Conservation (phyloP, 805 yeast genomes). For the Torulaspora gathmanii region DNA sequence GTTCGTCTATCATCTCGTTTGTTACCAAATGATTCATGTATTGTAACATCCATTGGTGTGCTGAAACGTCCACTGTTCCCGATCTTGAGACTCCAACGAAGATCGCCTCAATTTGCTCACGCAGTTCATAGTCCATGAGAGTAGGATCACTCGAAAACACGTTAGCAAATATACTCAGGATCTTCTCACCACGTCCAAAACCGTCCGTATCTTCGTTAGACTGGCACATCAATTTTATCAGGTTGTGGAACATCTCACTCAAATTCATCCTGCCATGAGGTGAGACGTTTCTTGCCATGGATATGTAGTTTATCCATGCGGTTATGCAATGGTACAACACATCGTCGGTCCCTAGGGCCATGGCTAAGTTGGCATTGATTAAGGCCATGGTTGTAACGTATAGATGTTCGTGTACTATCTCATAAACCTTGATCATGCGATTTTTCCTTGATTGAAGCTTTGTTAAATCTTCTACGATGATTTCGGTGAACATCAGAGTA, state of each 20-base stretch:
- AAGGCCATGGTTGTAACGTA: slow-evolving; percentile 34
- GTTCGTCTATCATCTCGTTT: slow-evolving; percentile 29
- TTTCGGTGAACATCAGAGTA: slow-evolving; percentile 28
- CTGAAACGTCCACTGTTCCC: slow-evolving; percentile 18
- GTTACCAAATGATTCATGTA: slow-evolving; percentile 35
- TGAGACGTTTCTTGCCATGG: slow-evolving; percentile 29
- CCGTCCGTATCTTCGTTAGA: slow-evolving; percentile 25
- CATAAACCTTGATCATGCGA: slow-evolving; percentile 28
- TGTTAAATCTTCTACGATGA: slow-evolving; percentile 35
- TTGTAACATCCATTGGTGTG: slow-evolving; percentile 33
- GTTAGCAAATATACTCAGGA: slow-evolving; percentile 27
- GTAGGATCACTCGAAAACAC: slow-evolving; percentile 31
- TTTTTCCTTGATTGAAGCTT: slow-evolving; percentile 30
- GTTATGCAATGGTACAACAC: slow-evolving; percentile 25
- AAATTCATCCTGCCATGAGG: slow-evolving; percentile 30
- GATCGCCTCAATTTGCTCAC: slow-evolving; percentile 30
- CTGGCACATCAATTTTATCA: slow-evolving; percentile 31
- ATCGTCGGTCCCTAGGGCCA: slow-evolving; percentile 2
- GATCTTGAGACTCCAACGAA: slow-evolving; percentile 32
- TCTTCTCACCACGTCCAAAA: slow-evolving; percentile 27
- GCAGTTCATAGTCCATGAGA: slow-evolving; percentile 29
- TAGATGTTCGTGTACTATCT: slow-evolving; percentile 32
- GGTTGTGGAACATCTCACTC: slow-evolving; percentile 27
- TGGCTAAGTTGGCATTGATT: slow-evolving; percentile 26
- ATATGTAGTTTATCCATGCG: slow-evolving; percentile 34